Conservation (phyloP, 2,329 filamentous ascomycete genomes). For the Aspergillus sp. region DNA sequence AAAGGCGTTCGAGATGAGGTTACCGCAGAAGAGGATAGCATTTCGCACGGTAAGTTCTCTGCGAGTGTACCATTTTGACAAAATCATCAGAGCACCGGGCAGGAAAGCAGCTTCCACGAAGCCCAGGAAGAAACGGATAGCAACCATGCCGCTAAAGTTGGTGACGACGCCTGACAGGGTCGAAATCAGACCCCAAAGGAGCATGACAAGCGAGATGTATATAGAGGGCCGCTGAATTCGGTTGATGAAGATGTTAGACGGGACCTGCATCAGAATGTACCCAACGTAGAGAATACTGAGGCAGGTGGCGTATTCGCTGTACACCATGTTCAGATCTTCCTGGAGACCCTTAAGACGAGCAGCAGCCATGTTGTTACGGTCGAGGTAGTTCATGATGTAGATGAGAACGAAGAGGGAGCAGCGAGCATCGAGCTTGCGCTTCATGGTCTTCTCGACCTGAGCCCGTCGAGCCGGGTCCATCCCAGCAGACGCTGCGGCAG, state of each 20-base stretch:
- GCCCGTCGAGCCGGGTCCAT: slow-evolving; percentile 23
- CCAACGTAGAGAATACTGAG: slow-evolving; percentile 5
- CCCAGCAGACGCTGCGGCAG: background rate
- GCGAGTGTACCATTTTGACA: slow-evolving; percentile 51
- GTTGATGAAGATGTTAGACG: slow-evolving; percentile 49
- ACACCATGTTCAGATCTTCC: slow-evolving; percentile 1
- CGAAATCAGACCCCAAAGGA: slow-evolving; percentile 61
- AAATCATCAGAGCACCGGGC: slow-evolving; percentile 40
- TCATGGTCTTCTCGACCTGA: slow-evolving; percentile 26
- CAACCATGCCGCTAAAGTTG: slow-evolving; percentile 34
- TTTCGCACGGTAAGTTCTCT: slow-evolving; percentile 46
- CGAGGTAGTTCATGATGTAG: slow-evolving; percentile 10
- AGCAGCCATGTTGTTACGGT: slow-evolving; percentile 7
- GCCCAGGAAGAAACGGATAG: slow-evolving; percentile 40
- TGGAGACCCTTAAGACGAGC: slow-evolving; percentile 9
- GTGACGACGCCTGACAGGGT: slow-evolving; percentile 53
- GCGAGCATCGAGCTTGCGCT: slow-evolving; percentile 28
- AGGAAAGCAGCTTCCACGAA: slow-evolving; percentile 42
- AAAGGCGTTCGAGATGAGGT: slow-evolving; percentile 48
- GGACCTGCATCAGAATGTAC: slow-evolving; percentile 19
- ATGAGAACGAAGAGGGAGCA: slow-evolving; percentile 19
- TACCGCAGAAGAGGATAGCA: slow-evolving; percentile 49
- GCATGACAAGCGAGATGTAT: slow-evolving; percentile 48
- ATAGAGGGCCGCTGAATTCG: slow-evolving; percentile 47
- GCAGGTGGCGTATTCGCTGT: slow-evolving; percentile 4